Evolutionary conservation across 805 yeast species (phyloP).

Genomic region (Barnettozyma salicaria): DNA sequence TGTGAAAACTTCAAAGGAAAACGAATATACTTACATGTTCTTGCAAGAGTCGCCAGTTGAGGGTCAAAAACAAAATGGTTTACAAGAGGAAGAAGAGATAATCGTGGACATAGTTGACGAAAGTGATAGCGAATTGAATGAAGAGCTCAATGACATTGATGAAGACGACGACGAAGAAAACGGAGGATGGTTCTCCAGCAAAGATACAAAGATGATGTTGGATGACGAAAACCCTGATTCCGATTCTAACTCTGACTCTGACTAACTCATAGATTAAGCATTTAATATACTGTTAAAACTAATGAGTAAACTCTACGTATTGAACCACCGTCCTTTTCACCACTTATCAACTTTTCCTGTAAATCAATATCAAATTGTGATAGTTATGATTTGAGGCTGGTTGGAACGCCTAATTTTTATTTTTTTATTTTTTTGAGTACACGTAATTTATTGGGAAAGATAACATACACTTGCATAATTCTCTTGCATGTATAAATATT

Average conservation of each 20-base stretch:
- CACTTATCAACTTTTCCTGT: too few relatives aligned
- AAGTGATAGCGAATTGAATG: constrained; percentile 3
- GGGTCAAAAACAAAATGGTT: constrained; percentile 5
- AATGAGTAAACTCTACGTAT: too few relatives aligned
- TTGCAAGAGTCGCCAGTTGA: constrained; percentile 27
- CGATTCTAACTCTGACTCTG: constrained; percentile 5
- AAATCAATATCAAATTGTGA: too few relatives aligned
- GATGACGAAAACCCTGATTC: constrained; percentile 7
- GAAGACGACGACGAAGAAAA: constrained; percentile 19
- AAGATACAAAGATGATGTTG: constrained; percentile 7
- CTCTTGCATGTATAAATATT: too few relatives aligned
- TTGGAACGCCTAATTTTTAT: too few relatives aligned
- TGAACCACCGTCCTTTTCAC: too few relatives aligned
- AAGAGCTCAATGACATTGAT: constrained; percentile 12
- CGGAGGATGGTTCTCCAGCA: constrained; percentile 26
- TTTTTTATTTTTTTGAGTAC: too few relatives aligned
- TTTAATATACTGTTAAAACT: too few relatives aligned
- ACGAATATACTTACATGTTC: constrained; percentile 50
- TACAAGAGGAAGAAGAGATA: constrained; percentile 8
- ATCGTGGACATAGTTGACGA: constrained; percentile 10
- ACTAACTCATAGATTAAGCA: too few relatives aligned
- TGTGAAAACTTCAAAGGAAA: constrained; percentile 46
- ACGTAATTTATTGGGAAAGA: too few relatives aligned
- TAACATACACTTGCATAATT: too few relatives aligned
- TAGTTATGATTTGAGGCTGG: too few relatives aligned